Conservation (phyloP, 352 stramenopile species). For the Phytopythium vexans region DNA sequence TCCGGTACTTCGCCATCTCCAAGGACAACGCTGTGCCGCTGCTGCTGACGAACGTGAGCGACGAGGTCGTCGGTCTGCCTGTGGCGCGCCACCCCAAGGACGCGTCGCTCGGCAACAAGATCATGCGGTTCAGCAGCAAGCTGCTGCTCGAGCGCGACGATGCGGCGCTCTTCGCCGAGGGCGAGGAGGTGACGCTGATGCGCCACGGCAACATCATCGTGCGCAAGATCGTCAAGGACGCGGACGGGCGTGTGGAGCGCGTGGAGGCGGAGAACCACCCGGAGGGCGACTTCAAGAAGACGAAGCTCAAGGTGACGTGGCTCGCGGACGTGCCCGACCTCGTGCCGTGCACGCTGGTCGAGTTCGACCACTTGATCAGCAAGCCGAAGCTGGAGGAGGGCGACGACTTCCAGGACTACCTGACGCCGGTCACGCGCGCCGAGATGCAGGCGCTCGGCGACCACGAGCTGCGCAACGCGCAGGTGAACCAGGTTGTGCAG, state of each 20-base stretch:
- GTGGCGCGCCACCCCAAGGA: slow-evolving; percentile 82
- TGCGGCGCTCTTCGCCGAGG: slow-evolving; percentile 90
- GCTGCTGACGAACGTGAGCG: slow-evolving; percentile 74
- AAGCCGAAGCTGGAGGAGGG: slow-evolving; percentile 99
- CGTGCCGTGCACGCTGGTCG: slow-evolving; percentile 89
- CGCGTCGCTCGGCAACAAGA: slow-evolving; percentile 73
- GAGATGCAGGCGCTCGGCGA: slow-evolving; percentile 94
- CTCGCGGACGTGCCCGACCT: slow-evolving; percentile 89
- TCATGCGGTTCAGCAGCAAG: slow-evolving; percentile 85
- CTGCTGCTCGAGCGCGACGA: slow-evolving; percentile 96
- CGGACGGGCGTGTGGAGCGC: slow-evolving; percentile 42
- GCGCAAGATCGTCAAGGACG: slow-evolving; percentile 63
- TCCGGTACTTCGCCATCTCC: slow-evolving; percentile 97
- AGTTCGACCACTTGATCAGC: slow-evolving; percentile 99
- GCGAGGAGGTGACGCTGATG: slow-evolving; percentile 97
- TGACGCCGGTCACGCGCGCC: slow-evolving; percentile 95
- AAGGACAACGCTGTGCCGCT: slow-evolving; percentile 86
- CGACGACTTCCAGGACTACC: slow-evolving; percentile 97
- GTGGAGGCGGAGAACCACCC: slow-evolving; percentile 78
- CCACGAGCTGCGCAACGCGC: slow-evolving; percentile 93
- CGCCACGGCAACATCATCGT: slow-evolving; percentile 94
- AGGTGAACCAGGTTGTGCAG: slow-evolving; percentile 96
- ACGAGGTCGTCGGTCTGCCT: slow-evolving; percentile 58
- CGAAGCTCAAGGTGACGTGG: slow-evolving; percentile 97
- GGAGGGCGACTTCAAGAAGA: slow-evolving; percentile 93